Percentiles rank a stretch among this genome's conserved stretches.
phyloP scores from a whole-genome alignment of 2,329 filamentous ascomycete genomes.

The Colletotrichum somersetense region DNA sequence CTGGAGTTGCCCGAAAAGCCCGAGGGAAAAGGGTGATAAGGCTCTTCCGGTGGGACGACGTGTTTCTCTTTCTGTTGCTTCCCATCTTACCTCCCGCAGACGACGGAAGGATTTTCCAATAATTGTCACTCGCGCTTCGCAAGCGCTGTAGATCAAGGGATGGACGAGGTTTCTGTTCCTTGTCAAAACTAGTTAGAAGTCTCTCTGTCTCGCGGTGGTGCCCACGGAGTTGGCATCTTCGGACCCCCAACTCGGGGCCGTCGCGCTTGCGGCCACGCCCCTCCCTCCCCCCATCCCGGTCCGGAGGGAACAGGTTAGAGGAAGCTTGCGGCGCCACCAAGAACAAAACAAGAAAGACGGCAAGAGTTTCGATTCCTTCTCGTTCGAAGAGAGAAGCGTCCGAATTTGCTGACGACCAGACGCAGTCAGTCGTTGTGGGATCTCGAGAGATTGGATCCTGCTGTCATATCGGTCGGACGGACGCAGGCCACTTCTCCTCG shows the following conservation, averaged over 20 bases:
- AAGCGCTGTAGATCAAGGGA: slow-evolving; percentile 22
- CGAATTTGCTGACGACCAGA: background rate
- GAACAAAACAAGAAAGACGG: background rate
- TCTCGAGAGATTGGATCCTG: slow-evolving; percentile 8
- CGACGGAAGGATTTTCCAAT: background rate
- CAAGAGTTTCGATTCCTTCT: background rate
- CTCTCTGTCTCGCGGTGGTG: slow-evolving; percentile 11
- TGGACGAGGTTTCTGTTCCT: slow-evolving; percentile 5
- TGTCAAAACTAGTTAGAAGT: background rate
- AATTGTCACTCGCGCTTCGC: background rate
- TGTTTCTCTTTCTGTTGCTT: background rate
- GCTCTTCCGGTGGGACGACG: slow-evolving; percentile 5
- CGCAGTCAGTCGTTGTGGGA: background rate
- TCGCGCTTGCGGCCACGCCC: slow-evolving; percentile 29
- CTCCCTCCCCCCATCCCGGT: background rate
- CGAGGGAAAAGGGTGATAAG: background rate
- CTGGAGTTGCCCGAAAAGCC: slow-evolving; percentile 28
- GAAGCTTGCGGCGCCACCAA: slow-evolving; percentile 9
- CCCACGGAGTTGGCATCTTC: slow-evolving; percentile 39
- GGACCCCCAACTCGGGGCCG: slow-evolving; percentile 40
- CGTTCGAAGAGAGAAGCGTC: background rate
- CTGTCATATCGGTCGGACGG: background rate
- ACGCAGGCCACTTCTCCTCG: background rate
- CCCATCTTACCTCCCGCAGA: background rate
- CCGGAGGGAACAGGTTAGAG: background rate